phyloP scores from a whole-genome alignment of 345 rosid species.

The Murraya koenigii region DNA sequence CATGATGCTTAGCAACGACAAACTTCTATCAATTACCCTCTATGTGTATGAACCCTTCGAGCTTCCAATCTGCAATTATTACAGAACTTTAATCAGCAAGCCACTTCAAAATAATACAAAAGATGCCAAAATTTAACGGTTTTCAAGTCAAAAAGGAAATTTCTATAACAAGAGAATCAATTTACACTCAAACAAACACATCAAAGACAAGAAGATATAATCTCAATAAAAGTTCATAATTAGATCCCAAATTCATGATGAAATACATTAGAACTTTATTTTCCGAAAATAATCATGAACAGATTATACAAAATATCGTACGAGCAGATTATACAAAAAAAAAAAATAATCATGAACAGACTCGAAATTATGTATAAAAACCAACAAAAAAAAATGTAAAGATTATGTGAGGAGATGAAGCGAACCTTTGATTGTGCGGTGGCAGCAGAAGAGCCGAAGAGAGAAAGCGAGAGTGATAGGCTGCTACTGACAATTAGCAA shows the following conservation, averaged over 20 bases:
- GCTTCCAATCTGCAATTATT: slow-evolving; percentile 5
- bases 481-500: no score
- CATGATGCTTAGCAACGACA: slow-evolving; percentile 24
- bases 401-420: neutral
- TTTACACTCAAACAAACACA: neutral
- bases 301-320: neutral
- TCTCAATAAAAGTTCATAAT: neutral
- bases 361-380: neutral
- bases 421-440: neutral
- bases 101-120: neutral
- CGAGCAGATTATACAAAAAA: neutral
- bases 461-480: neutral
- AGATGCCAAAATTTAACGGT: neutral
- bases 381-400: neutral
- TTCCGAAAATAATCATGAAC: neutral
- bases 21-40: neutral
- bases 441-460: neutral
- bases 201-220: neutral
- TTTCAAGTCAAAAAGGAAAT: neutral
- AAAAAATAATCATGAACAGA: neutral
- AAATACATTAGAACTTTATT: neutral
- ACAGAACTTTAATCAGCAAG: slow-evolving; percentile 7
- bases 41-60: neutral
- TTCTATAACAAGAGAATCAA: neutral
- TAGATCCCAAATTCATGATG: neutral